A percentile compares a stretch with the other conserved stretches of the same genome.
Evolutionary conservation across 2,329 filamentous ascomycete genomes (phyloP).

Genomic region (Alternaria angustiovoidea): DNA sequence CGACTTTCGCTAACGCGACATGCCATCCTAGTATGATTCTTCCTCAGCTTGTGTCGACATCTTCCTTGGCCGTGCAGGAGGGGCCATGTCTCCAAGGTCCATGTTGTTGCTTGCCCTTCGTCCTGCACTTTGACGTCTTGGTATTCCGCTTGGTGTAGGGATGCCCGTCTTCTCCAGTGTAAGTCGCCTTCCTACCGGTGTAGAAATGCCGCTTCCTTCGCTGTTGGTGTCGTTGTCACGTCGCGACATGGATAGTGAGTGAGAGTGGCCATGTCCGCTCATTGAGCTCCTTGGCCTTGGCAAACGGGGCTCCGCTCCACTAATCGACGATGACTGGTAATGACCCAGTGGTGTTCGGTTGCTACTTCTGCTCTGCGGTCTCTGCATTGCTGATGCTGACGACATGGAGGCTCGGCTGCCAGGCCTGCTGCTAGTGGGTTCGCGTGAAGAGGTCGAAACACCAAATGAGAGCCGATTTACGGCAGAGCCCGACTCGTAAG

Average conservation of each 20-base stretch:
- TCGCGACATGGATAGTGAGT: constrained; percentile 42
- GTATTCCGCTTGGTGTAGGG: constrained; percentile 58
- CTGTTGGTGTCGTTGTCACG: constrained; percentile 60
- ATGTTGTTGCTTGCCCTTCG: constrained; percentile 51
- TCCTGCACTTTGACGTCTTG: constrained; percentile 61
- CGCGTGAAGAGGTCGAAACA: constrained; percentile 41
- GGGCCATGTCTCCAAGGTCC: constrained; percentile 56
- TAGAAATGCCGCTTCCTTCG: constrained; percentile 49
- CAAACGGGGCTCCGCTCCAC: constrained; percentile 52
- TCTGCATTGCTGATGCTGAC: constrained; percentile 32
- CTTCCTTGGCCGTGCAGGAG: constrained; percentile 58
- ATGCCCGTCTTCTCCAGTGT: constrained; percentile 59
- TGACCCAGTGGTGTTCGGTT: constrained; percentile 70
- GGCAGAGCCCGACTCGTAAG: constrained; percentile 37
- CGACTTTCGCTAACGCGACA: constrained; percentile 8
- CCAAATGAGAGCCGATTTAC: constrained; percentile 62
- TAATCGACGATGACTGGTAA: constrained; percentile 59
- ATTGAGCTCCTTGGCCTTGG: constrained; percentile 74
- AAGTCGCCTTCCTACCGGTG: constrained; percentile 56
- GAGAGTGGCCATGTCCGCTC: constrained; percentile 55
- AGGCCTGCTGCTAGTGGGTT: constrained; percentile 64
- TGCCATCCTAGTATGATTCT: constrained; percentile 61
- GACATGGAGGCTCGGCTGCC: constrained; percentile 69
- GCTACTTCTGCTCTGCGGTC: constrained; percentile 71
- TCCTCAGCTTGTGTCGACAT: constrained; percentile 62